Conservation (phyloP, 805 yeast genomes). For the Danielia reshetovae region DNA sequence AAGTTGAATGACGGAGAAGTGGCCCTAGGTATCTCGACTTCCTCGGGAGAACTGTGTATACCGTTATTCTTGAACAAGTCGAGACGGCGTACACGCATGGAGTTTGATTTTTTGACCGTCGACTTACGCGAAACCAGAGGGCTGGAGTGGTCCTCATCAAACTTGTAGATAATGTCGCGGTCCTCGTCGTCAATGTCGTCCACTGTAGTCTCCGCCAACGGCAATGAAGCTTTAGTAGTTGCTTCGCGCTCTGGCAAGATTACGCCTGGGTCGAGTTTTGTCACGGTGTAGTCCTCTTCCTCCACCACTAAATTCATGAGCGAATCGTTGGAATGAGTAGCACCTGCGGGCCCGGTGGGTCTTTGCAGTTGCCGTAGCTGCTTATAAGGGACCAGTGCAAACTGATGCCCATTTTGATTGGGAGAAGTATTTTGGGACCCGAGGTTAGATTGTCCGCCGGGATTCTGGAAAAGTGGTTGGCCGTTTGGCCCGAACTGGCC, state of each 20-base stretch:
- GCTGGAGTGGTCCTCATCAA: conserved; percentile 24
- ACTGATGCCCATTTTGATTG: too few relatives aligned
- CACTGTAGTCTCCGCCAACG: conserved; percentile 1
- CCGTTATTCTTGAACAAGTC: conserved; percentile 27
- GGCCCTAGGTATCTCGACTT: background rate
- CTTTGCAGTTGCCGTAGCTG: too few relatives aligned
- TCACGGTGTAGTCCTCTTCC: conserved; percentile 12
- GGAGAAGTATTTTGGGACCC: background rate
- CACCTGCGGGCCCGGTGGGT: background rate
- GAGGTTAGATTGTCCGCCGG: background rate
- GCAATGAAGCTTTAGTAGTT: conserved; percentile 1
- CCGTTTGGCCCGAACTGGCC: background rate
- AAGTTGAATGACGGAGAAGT: conserved; percentile 19
- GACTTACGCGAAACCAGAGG: conserved; percentile 34
- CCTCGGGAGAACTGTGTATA: background rate
- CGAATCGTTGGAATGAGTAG: conserved; percentile 9
- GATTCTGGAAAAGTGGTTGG: background rate
- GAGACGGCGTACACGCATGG: conserved; percentile 38
- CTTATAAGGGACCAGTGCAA: too few relatives aligned
- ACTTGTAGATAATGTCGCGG: conserved; percentile 30
- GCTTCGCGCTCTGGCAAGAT: background rate
- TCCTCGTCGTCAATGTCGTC: conserved; percentile 11
- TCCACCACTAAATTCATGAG: conserved; percentile 16
- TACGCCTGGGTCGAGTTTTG: conserved; percentile 1
- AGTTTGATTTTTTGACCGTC: conserved; percentile 36